Evolutionary conservation across 305 asterid genomes (phyloP).

Genomic region (Fraxinus sp.): DNA sequence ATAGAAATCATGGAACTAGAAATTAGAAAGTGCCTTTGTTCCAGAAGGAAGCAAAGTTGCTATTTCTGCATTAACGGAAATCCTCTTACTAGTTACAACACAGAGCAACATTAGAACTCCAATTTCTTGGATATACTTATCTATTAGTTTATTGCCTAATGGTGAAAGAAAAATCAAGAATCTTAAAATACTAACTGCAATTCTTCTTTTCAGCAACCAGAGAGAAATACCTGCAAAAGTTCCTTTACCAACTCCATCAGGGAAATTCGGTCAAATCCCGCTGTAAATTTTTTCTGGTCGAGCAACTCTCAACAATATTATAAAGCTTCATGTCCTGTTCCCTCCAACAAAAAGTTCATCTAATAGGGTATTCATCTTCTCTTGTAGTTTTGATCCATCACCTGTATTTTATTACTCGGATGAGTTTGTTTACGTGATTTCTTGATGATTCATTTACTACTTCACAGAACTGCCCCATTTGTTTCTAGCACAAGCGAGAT

Average conservation of each 20-base stretch:
- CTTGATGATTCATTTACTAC: not conserved
- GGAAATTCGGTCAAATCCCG: conserved; percentile 14
- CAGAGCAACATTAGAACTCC: too few relatives aligned
- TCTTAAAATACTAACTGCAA: not conserved
- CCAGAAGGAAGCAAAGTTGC: too few relatives aligned
- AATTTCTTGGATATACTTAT: not conserved
- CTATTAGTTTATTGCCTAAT: not conserved
- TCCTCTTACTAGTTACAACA: too few relatives aligned
- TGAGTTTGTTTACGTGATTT: not conserved
- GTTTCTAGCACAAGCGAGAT: conserved; percentile 36
- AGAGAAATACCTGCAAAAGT: conserved; percentile 24
- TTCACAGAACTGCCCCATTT: conserved; percentile 49
- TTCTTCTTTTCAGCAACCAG: conserved; percentile 23
- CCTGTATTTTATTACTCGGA: not conserved
- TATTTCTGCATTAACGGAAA: too few relatives aligned
- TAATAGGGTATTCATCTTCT: conserved; percentile 26
- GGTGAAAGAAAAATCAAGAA: not conserved
- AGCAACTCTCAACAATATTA: conserved; percentile 32
- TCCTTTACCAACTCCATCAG: conserved; percentile 50
- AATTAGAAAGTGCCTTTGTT: too few relatives aligned
- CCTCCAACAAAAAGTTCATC: conserved; percentile 24
- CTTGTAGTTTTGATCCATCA: not conserved
- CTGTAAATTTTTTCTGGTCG: not conserved
- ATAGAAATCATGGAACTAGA: too few relatives aligned
- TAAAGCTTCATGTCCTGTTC: conserved; percentile 22